Evolutionary conservation across 129 eudicot species (phyloP), one percentile per base, ranked within the genome.

Genomic region (Silybum marianum): DNA sequence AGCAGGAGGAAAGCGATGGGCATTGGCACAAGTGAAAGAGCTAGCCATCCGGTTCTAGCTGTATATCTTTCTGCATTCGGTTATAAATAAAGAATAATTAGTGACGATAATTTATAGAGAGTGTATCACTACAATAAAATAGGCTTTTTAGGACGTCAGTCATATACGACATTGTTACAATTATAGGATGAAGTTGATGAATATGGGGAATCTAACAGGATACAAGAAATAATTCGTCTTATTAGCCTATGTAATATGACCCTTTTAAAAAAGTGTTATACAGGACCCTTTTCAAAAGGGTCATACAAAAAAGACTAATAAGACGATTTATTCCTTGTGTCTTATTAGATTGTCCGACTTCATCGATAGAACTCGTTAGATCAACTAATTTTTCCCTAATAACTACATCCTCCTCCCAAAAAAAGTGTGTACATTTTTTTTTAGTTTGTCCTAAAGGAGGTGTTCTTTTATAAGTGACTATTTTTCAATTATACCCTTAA

Each of bases 41-140:
- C 85, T 32, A 92, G 88, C 97, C 94, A 90, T 22, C 90, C 91
- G 1, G 86, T 90, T 67, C 97, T 88, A 46, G 88, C 70, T 78
- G 84, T 67, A 46, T 39, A 80, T 40, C 78, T 72, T 89, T 70
- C 97, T 91, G 93, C 85, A 86, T 22, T 30, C 16, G 19, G 22
- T 46, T 39, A 16, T 36, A 54, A 73, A 62, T 5, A 24, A 18
- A 18, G 23, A 58, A 58, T 58, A 58, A 58, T 58, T 58, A n/a
- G 66, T 58, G 66, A 54, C 22, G 62, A 48, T 14, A 18, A 13
- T 48, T 48, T 2, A 13, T 48, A 14, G n/a, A n/a, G n/a, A n/a
- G n/a, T n/a, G n/a, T n/a, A n/a, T n/a, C 2, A 48, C 63, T 16
- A 51, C 21, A 16, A 51, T 1, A 51, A 51, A 51, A 51, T n/a